Conservation (phyloP, 148 eudicot species). For the Diospyros lotus region DNA sequence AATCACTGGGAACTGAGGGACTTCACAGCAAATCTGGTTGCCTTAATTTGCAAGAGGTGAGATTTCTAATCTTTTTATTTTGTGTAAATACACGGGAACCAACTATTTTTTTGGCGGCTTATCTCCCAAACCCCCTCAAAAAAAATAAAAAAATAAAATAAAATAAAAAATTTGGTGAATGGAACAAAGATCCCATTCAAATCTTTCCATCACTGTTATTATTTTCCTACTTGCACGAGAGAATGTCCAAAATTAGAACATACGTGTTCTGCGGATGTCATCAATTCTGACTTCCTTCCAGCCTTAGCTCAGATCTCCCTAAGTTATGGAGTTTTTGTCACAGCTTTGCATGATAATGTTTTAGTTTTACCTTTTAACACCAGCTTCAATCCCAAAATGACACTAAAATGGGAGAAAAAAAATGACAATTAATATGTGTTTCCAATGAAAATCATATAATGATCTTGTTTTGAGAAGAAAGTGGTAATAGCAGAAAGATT, state of each 20-base stretch:
- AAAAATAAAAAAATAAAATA: not conserved
- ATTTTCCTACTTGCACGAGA: not conserved
- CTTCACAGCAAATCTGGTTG: conserved; percentile 67
- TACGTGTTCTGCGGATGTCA: not conserved
- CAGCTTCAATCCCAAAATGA: not conserved
- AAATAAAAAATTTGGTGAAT: not conserved
- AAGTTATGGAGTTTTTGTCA: not conserved
- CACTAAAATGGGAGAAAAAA: not conserved
- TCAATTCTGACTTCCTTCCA: not conserved
- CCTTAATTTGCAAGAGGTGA: conserved; percentile 75
- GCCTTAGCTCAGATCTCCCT: not conserved
- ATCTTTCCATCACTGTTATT: not conserved
- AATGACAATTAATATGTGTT: not conserved
- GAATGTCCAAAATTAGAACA: not conserved
- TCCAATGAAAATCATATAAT: too few relatives aligned
- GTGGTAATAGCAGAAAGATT: too few relatives aligned
- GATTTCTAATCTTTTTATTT: not conserved
- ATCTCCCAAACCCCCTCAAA: too few relatives aligned
- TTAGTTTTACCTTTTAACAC: not conserved
- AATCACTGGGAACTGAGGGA: conserved; percentile 79
- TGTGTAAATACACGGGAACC: not conserved
- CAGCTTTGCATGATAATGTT: not conserved
- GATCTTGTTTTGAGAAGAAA: too few relatives aligned
- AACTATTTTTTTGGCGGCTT: not conserved
- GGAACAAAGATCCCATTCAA: not conserved